A percentile compares a stretch with the other conserved stretches of the same genome.
These are phyloP conservation scores for Conidiobolus incongruus DNA, from an alignment of 371 early-diverging fungal species.

Conservation along the genomic window DNA sequence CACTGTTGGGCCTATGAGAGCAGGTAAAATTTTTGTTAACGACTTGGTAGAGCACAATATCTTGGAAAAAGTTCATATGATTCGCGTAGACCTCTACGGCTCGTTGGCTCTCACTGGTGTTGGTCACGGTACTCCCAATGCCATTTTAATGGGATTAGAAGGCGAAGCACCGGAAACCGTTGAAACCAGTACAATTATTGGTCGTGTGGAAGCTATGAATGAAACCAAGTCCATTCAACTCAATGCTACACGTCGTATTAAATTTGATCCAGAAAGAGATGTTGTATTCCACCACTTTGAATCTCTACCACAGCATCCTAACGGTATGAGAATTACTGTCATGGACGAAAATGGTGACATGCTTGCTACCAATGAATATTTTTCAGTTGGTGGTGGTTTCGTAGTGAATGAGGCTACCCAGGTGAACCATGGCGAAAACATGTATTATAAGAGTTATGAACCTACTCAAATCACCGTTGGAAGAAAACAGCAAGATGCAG, in stretches of 20 bases:
- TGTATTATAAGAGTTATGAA: conserved; percentile 39
- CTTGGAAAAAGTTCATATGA: conserved; percentile 34
- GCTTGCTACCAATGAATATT: conserved; percentile 83
- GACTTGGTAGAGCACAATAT: conserved; percentile 50
- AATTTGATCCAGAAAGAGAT: conserved; percentile 60
- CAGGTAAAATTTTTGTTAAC: conserved; percentile 77
- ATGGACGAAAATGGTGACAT: conserved; percentile 53
- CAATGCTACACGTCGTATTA: conserved; percentile 48
- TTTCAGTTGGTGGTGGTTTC: conserved; percentile 89
- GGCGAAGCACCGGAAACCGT: conserved; percentile 83
- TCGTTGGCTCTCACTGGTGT: conserved; percentile 83
- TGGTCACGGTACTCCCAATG: conserved; percentile 86
- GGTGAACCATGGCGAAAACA: conserved; percentile 65
- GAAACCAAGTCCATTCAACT: conserved; percentile 41
- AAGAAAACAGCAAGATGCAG: conserved; percentile 37
- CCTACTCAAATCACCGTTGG: conserved; percentile 13
- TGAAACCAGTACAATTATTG: conserved; percentile 51
- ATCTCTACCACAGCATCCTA: conserved; percentile 81
- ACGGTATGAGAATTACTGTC: conserved; percentile 83
- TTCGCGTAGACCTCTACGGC: conserved; percentile 82
- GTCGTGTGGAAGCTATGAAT: conserved; percentile 48
- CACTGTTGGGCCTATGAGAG: conserved; percentile 91
- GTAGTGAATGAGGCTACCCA: conserved; percentile 79
- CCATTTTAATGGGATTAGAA: conserved; percentile 74
- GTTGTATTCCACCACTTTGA: conserved; percentile 69